These are phyloP conservation scores for Penicillium malachiteum DNA, from an alignment of 495 filamentous ascomycete genomes.

Conservation along the genomic window DNA sequence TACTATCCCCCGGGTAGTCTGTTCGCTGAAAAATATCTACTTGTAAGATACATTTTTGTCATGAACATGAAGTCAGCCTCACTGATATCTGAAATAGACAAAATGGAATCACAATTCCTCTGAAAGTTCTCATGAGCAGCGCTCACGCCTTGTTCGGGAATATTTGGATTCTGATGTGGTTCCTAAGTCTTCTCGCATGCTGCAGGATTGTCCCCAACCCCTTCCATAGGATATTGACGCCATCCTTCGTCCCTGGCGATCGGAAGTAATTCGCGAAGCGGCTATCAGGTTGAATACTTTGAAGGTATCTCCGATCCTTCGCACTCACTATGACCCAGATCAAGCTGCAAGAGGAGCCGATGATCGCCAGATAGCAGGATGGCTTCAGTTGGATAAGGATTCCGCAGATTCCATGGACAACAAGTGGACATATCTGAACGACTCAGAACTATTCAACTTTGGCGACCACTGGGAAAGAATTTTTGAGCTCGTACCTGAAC, in stretches of 20 bases:
- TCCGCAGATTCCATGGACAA: not conserved
- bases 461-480: not conserved
- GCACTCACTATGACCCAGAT: not conserved
- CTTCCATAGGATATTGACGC: not conserved
- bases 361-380: not conserved
- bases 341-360: not conserved
- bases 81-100: not conserved
- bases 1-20: no score
- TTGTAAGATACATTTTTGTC: no score
- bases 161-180: not conserved
- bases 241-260: not conserved
- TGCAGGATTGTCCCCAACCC: not conserved
- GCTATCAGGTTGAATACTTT: not conserved
- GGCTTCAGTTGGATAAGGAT: not conserved
- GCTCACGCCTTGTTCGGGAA: not conserved
- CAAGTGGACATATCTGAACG: not conserved
- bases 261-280: not conserved
- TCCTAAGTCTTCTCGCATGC: not conserved
- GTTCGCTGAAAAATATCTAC: no score
- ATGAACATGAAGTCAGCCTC: no score
- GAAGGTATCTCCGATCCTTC: not conserved
- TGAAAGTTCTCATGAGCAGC: not conserved
- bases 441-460: not conserved
- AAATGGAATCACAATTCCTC: not conserved
- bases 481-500: not conserved